Base-by-base conservation (phyloP, 139 green algal species). In the Asterochloris sp. region DNA sequence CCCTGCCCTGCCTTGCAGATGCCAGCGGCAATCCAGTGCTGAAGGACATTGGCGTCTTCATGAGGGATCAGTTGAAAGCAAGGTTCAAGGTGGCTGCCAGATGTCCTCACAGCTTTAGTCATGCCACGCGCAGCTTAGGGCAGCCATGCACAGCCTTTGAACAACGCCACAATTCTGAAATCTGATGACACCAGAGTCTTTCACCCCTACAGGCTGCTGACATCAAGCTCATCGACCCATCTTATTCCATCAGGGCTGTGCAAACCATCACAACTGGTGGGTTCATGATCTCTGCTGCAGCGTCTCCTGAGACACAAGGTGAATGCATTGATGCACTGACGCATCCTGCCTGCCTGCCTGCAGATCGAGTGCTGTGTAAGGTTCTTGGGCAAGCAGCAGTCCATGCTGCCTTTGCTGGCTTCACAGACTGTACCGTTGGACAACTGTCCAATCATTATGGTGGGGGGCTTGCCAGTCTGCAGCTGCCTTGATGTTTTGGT, bases 241-340 rank as follows among this genome's bases (percentile, higher is more conserved):
- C 90, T 14, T 99, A 99, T 93, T 98, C 98, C 93, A 98, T 99
- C 81, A 90, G 96, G 62, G 95, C 96, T 67, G 94, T 98, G 76
- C 92, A 93, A 13, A 96, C 93, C 75, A 98, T 93, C 83, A 93
- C 89, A 66, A 95, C 63, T 90, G 71, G 38, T 54, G 6, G 38
- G 38, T 54, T 54, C 38, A 54, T 54, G 4, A 6, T 54, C 6
- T 54, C 38, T 54, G 38, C 38, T 54, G 38, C 38, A 54, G 38
- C 38, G 4, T 54, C 6, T 2, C 38, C 38, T 54, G 6, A 54
- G 6, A 54, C 38, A 54, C 38, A 54, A 54, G 38, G 6, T 6
- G 6, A 54, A 2, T 10, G 38, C 38, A 6, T 54, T 2, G 6
- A 54, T 54, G 38, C 38, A 54, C 38, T 54, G 38, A 54, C 38